phyloP scores from a whole-genome alignment of 2,329 filamentous ascomycete species.

The Arthroderma uncinatum region DNA sequence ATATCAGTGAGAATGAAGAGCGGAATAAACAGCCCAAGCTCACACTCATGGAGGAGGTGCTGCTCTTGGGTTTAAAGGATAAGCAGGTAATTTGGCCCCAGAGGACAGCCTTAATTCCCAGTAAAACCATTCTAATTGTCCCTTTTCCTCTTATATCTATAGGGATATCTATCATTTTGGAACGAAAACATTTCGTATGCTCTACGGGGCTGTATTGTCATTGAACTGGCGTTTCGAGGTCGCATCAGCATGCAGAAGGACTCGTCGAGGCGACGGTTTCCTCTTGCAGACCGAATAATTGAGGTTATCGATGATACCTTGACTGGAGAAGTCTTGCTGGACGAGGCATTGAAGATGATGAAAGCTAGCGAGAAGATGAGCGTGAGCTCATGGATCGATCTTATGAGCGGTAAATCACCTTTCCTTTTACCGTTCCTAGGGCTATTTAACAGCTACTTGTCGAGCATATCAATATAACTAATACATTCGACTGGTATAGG shows the following conservation, averaged over 20 bases:
- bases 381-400: slow-evolving; percentile 95
- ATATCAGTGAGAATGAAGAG: slow-evolving; percentile 94
- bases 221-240: slow-evolving; percentile 90
- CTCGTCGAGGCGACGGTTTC: slow-evolving; percentile 79
- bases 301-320: slow-evolving; percentile 95
- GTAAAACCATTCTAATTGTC: not conserved
- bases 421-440: not conserved
- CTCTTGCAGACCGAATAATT: slow-evolving; percentile 82
- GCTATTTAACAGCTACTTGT: no score
- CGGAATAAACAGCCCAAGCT: slow-evolving; percentile 95
- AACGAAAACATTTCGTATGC: slow-evolving; percentile 99
- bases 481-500: slow-evolving; percentile 43
- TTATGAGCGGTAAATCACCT: slow-evolving; percentile 72
- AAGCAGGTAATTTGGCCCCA: slow-evolving; percentile 62
- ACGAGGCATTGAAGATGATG: slow-evolving; percentile 99
- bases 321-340: slow-evolving; percentile 91
- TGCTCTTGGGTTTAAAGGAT: slow-evolving; percentile 91
- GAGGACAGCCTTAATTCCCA: not conserved
- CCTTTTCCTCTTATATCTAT: slow-evolving; percentile 10
- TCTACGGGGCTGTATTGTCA: slow-evolving; percentile 91
- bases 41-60: slow-evolving; percentile 96
- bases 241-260: slow-evolving; percentile 98
- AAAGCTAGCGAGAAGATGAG: slow-evolving; percentile 99
- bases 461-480: not conserved
- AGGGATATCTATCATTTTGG: slow-evolving; percentile 99